Evolutionary conservation across 164 flowering plant genomes (phyloP).

Genomic region (Nymphaea thermarum): DNA sequence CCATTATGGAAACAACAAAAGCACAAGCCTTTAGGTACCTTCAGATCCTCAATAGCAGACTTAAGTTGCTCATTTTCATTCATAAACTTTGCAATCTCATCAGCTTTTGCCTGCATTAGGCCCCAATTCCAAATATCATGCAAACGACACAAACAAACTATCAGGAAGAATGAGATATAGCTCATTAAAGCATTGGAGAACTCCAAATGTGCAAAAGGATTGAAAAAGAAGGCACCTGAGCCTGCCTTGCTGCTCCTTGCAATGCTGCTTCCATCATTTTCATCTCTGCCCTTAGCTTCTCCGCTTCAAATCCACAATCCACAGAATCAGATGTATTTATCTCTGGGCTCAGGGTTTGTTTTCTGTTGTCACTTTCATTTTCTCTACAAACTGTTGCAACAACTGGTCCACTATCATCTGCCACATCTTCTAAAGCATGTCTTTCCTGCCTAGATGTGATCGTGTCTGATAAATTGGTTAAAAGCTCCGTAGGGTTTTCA

Average conservation of each 20-base stretch:
- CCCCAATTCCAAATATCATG: neutral
- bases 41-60: slow-evolving; percentile 52
- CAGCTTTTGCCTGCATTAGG: slow-evolving; percentile 78
- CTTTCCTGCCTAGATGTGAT: slow-evolving; percentile 15
- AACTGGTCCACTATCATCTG: slow-evolving; percentile 19
- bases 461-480: slow-evolving; percentile 7
- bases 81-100: slow-evolving; percentile 88
- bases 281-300: slow-evolving; percentile 77
- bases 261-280: slow-evolving; percentile 96
- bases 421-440: slow-evolving; percentile 16
- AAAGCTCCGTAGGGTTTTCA: slow-evolving; percentile 19
- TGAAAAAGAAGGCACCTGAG: slow-evolving; percentile 55
- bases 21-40: slow-evolving; percentile 32
- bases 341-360: slow-evolving; percentile 26
- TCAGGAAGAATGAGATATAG: neutral
- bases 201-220: neutral
- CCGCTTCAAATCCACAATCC: slow-evolving; percentile 38
- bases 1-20: neutral
- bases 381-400: slow-evolving; percentile 11
- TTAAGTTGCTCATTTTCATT: slow-evolving; percentile 90
- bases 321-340: slow-evolving; percentile 22
- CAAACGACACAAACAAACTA: neutral
- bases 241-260: slow-evolving; percentile 97
- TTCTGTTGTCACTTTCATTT: slow-evolving; percentile 22
- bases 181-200: neutral